Base-by-base conservation (phyloP, 2,329 filamentous ascomycete genomes). In the Knufia fluminis region DNA sequence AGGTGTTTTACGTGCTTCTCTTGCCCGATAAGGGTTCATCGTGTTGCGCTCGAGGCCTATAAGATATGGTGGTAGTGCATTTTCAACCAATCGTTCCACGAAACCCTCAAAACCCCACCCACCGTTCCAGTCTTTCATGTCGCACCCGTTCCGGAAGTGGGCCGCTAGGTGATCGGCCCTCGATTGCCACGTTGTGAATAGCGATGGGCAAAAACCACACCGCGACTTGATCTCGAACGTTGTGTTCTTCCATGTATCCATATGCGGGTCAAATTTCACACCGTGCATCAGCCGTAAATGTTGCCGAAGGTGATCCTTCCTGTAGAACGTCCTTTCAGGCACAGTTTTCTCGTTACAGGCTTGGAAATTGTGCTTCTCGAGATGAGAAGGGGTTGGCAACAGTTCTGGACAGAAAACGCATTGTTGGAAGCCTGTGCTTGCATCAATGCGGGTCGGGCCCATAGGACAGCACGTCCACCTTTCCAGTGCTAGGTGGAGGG, bases 391-490 rank as follows among this genome's bases (percentile, higher is more conserved):
- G 6, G 70, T 71, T 0, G 79, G 78, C 46, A 80, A 71, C 20
- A 70, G 57, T 16, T 67, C 67, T 48, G 73, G 71, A 61, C 79
- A 83, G 59, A 80, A 83, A 1, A 76, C 77, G 60, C 79, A 83
- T 44, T 72, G 68, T 31, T 52, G 45, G n/a, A 46, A 33, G 2
- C 57, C 55, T 12, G 55, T 56, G 28, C 49, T 19, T 12, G 52
- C 45, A 46, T 54, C 52, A 46, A 70, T 70, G 55, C 70, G 67
- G 10, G 73, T 75, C 1, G 76, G 75, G 2, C 79, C 79, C 3
- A 74, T 62, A 2, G 78, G 79, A 26, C 77, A 75, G 57, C 79
- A 83, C 7, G 77, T 76, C 74, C 75, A 79, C 56, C 74, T 75
- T 54, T 79, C 76, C 26, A 79, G 61, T 16, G 73, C 72, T 23